Evolutionary conservation across 139 green algal genomes (phyloP).

Genomic region (Diplosphaera chodatii): DNA sequence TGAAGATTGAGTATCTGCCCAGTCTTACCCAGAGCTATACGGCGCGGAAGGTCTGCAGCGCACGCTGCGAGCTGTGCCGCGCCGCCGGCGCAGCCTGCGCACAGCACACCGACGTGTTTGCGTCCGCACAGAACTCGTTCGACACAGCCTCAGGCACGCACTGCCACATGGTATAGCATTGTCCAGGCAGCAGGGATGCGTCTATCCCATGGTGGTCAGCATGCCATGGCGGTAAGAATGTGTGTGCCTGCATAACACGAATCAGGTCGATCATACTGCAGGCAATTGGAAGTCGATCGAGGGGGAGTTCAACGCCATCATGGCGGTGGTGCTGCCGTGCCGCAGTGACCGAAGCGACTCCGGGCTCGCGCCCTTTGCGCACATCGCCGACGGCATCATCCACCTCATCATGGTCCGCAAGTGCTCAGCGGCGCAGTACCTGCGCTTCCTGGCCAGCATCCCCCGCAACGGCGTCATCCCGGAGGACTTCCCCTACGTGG

Average conservation of each 20-base stretch:
- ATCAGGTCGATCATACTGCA: too few relatives aligned
- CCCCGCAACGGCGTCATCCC: constrained; percentile 28
- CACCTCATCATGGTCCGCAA: constrained; percentile 67
- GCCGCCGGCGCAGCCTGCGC: background rate
- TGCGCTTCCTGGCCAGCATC: constrained; percentile 67
- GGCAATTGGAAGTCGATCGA: constrained; percentile 13
- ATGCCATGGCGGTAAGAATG: too few relatives aligned
- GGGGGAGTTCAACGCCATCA: constrained; percentile 60
- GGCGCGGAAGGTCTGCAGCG: background rate
- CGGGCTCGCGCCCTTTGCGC: constrained; percentile 59
- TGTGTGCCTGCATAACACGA: too few relatives aligned
- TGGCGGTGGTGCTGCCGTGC: constrained; percentile 71
- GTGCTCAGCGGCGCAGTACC: constrained; percentile 51
- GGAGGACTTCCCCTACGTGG: constrained; percentile 41
- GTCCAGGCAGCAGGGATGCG: too few relatives aligned
- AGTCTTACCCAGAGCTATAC: background rate
- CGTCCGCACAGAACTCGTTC: background rate
- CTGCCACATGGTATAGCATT: too few relatives aligned
- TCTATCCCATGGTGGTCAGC: too few relatives aligned
- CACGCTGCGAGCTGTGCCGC: background rate
- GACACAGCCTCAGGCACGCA: background rate
- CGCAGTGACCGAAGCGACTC: constrained; percentile 59
- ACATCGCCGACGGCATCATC: constrained; percentile 71
- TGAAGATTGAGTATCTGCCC: background rate
- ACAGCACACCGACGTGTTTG: background rate